Evolutionary conservation across 345 rosid genomes (phyloP).

Genomic region (Salix caprea): DNA sequence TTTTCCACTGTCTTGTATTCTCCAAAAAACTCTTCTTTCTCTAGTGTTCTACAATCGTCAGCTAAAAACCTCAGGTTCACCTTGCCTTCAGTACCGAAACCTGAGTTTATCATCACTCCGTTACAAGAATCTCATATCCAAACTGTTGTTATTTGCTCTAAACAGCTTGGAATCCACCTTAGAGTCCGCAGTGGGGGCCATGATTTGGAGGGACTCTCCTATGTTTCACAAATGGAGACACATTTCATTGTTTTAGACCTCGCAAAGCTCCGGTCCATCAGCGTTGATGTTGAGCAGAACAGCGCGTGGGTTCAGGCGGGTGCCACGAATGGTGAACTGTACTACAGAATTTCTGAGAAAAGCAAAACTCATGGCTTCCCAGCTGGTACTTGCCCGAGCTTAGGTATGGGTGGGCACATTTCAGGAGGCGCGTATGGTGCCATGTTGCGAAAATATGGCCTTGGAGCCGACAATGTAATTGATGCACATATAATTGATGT

Average conservation of each 20-base stretch:
- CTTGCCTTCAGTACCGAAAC: too few species aligned
- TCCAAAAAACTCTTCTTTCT: too few species aligned
- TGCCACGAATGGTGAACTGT: slow-evolving; percentile 63
- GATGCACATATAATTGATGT: too few species aligned
- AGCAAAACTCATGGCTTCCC: too few species aligned
- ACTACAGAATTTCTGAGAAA: slow-evolving; percentile 38
- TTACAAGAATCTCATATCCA: slow-evolving; percentile 25
- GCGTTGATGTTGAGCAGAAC: background rate
- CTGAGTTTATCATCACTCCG: background rate
- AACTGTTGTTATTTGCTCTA: slow-evolving; percentile 19
- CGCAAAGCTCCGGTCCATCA: slow-evolving; percentile 40
- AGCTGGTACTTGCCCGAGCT: too few species aligned
- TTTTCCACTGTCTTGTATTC: too few species aligned
- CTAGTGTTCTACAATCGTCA: too few species aligned
- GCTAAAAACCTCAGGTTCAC: too few species aligned
- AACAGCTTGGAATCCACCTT: slow-evolving; percentile 15
- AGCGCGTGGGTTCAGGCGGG: slow-evolving; percentile 71
- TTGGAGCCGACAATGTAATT: too few species aligned
- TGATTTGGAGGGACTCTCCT: background rate
- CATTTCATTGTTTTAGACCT: slow-evolving; percentile 56
- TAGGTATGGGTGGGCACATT: too few species aligned
- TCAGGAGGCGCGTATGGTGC: too few species aligned
- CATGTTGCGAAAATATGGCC: too few species aligned
- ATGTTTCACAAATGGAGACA: slow-evolving; percentile 16
- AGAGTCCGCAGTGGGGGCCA: background rate